phyloP scores from a whole-genome alignment of 306 rosid species.

The Clitoria ternatea region DNA sequence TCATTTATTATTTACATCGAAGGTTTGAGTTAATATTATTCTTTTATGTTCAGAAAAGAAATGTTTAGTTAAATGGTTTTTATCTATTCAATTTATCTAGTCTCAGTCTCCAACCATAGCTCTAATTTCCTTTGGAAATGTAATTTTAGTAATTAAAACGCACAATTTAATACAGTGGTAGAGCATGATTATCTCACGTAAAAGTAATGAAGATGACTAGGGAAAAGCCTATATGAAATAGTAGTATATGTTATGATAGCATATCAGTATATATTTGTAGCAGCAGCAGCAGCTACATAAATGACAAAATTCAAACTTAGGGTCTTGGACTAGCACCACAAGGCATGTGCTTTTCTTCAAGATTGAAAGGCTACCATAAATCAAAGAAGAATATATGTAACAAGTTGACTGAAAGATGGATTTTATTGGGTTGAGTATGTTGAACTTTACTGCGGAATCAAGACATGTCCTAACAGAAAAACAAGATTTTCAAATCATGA shows the following conservation, averaged over 20 bases:
- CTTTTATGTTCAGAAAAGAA: too few species aligned
- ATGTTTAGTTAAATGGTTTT: not conserved
- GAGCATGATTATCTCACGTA: not conserved
- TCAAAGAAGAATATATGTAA: not conserved
- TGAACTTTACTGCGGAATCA: not conserved
- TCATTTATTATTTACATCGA: too few species aligned
- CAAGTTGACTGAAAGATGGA: not conserved
- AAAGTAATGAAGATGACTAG: not conserved
- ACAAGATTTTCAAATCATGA: not conserved
- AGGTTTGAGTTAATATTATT: too few species aligned
- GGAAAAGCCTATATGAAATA: not conserved
- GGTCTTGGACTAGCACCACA: slow-evolving; percentile 2
- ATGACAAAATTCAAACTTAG: slow-evolving; percentile 20
- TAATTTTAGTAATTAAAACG: not conserved
- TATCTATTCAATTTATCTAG: not conserved
- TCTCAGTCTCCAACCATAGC: not conserved
- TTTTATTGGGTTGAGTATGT: not conserved
- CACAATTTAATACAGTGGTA: not conserved
- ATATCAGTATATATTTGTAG: not conserved
- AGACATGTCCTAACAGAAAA: not conserved
- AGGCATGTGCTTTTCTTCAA: not conserved
- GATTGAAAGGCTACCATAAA: slow-evolving; percentile 5
- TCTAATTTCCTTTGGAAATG: not conserved
- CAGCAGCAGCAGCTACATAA: not conserved
- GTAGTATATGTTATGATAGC: not conserved